Evolutionary conservation across 2,329 filamentous ascomycete genomes (phyloP), one percentile per base, ranked within the genome.

Genomic region (Ophiognomonia clavigignenti-juglandacearum): DNA sequence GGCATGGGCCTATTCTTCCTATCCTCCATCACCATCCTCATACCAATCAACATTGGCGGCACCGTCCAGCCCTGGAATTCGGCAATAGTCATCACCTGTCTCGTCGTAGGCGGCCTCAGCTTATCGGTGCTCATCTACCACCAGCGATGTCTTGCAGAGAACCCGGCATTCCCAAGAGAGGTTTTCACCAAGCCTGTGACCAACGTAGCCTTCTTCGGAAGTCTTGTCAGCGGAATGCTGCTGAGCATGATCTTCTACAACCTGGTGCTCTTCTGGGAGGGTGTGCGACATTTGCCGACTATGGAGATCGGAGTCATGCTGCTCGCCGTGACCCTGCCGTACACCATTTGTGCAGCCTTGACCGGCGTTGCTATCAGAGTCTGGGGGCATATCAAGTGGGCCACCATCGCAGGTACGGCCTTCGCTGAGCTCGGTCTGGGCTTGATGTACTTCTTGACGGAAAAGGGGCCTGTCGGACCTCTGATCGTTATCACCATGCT

Each of bases 301-400:
- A 24, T 40, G 4, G 10, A n/a, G 6, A 13, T 43, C 8, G 49
- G 45, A 10, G 9, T 26, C 11, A 39, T 37, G 45, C 34, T 51
- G 18, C 41, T 51, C 6, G 48, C 49, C 3, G 41, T 48, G 11
- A 48, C 49, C 13, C 10, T 48, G 4, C 29, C 49, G 19, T 48
- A 39, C 23, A 41, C 45, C 8, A 6, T 35, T 18, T 16, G 41
- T 6, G 75, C 43, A 22, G 45, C 45, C 4, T 1, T 42, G 8
- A 51, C 49, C 10, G 49, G 49, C 1, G 14, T 51, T 6, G 27
- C 27, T 19, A 51, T 51, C 42, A 26, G 20, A n/a, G 5, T 20
- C 4, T 43, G 41, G 32, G 49, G 49, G 4, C 41, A n/a, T 4
- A 18, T 51, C 8, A 42, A 19, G 16, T 43, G 43, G n/a, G 45